Percentiles rank a stretch among this genome's conserved stretches.
Conservation (phyloP, 1,284 basidiomycete genomes). For the Volvariella surrecta region DNA sequence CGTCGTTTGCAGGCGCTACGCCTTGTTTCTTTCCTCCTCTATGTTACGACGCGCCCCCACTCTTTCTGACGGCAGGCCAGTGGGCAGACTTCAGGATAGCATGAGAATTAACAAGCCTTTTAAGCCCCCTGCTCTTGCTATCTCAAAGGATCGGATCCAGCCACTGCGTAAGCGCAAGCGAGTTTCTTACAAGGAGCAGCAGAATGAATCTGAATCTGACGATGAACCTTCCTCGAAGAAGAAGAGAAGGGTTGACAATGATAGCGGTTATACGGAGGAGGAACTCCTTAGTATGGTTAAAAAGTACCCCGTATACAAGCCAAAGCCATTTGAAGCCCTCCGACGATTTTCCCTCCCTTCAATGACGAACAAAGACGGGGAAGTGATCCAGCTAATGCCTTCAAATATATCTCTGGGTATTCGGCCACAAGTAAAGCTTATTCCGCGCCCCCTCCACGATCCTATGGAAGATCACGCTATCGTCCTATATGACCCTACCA, state of each 20-base stretch:
- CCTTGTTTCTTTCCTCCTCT: slow-evolving; percentile 2
- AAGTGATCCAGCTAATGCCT: slow-evolving; percentile 53
- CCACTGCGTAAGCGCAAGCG: slow-evolving; percentile 76
- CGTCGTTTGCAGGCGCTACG: slow-evolving; percentile 3
- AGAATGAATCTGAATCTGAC: slow-evolving; percentile 48
- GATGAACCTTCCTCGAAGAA: slow-evolving; percentile 36
- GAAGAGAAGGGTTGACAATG: slow-evolving; percentile 55
- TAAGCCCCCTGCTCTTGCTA: slow-evolving; percentile 57
- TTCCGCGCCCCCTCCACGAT: slow-evolving; percentile 90
- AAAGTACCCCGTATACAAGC: slow-evolving; percentile 78
- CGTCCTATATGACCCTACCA: slow-evolving; percentile 94
- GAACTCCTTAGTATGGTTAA: slow-evolving; percentile 54
- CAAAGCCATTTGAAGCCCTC: slow-evolving; percentile 69
- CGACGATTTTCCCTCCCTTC: slow-evolving; percentile 82
- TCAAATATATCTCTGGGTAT: slow-evolving; percentile 82
- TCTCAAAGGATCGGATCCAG: slow-evolving; percentile 43
- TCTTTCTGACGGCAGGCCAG: slow-evolving; percentile 54
- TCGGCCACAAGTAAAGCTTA: slow-evolving; percentile 74
- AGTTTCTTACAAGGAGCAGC: slow-evolving; percentile 71
- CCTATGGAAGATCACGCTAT: slow-evolving; percentile 98
- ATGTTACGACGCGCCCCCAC: slow-evolving; percentile 69
- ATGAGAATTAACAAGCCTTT: slow-evolving; percentile 70
- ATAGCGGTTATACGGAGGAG: slow-evolving; percentile 48
- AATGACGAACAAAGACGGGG: slow-evolving; percentile 78
- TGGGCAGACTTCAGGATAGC: slow-evolving; percentile 65